Evolutionary conservation across 164 flowering plant species (phyloP), one percentile per base, ranked within the genome.

Genomic region (Vitis cinerea): DNA sequence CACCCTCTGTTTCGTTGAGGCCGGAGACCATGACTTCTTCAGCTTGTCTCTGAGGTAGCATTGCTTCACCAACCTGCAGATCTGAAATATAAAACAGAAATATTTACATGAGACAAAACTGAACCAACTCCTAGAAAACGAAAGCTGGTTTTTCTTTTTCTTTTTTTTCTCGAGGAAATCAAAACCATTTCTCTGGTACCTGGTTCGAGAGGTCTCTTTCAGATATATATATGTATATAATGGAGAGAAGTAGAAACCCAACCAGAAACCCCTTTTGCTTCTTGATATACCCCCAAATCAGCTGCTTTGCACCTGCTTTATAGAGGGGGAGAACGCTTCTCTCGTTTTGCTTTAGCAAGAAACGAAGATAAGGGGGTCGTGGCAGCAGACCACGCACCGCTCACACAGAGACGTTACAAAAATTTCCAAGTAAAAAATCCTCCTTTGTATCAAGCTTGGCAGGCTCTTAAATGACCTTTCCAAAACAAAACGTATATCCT

Each of bases 11-110:
- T 31, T 71, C 71, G 27, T 66, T 73, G 50, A 74, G 48, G 63
- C 66, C 75, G 1, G 82, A 54, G 0, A 81, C 78, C 73, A 81
- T 78, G 13, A 73, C 77, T 51, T 77, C 77, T 48, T 81, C 82
- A 14, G 66, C 76, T 67, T 77, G 78, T 48, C 65, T 76, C 53
- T 63, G 72, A 16, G 68, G n/a, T 59, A 49, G 10, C 79, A 74
- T 71, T 53, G 59, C 49, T 62, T n/a, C 55, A 65, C 51, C 10
- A 2, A 16, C 13, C 61, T 4, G 17, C 65, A 50, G 73, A 70
- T 75, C 71, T 66, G 62, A 13, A 71, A 61, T 23, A 16, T 9
- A 49, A 7, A 17, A 11, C 12, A 61, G n/a, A n/a, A 1, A n/a
- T 50, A 9, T 10, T 30, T 17, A 49, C 5, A 53, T 3, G 5